Base-by-base conservation (phyloP, 75 land plant species). In the Azolla pinnata region DNA sequence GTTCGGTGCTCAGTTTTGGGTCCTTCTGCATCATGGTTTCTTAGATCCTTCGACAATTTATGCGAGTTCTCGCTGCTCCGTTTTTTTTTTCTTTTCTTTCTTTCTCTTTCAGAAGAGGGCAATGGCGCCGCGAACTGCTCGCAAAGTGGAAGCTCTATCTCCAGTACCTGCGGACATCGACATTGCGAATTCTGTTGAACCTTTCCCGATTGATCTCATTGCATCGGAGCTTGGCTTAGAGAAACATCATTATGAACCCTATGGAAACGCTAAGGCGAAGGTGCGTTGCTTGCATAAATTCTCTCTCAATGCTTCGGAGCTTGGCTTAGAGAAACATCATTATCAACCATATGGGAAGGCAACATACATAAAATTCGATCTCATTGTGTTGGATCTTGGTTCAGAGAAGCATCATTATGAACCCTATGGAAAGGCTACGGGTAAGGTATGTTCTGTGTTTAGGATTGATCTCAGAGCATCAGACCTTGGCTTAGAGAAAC, bases 131-230 rank as follows among this genome's bases (percentile, higher is more conserved):
- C 64, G 60, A 44, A 80, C 79, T 7, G 32, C 63, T 44, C 67
- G 99, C 51, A 85, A 75, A 54, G 56, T 93, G 51, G 72, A 89
- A 63, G 87, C 83, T 62, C 59, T 61, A 9, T 75, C 78, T 2
- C 99, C 96, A 2, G 96, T 86, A 0, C 99, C 99, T 25, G 82
- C 96, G 0, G 99, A 93, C 60, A 89, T 88, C 28, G 96, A 89
- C 76, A 73, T 93, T 46, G 99, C 99, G 48, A 93, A 83, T 62
- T 88, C 96, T 20, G 90, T 89, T 17, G 74, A 77, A 64, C 83
- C 99, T 0, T 68, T 85, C 28, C 99, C 79, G 64, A 89, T 93
- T 58, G 61, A 85, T 9, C 76, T 64, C 72, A 86, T 93, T 49
- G 96, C 99, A 0, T 25, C 79, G 28, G 76, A 70, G 33, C 83